phyloP scores from a whole-genome alignment of 805 yeast species.

The Yamadazyma sp. region DNA sequence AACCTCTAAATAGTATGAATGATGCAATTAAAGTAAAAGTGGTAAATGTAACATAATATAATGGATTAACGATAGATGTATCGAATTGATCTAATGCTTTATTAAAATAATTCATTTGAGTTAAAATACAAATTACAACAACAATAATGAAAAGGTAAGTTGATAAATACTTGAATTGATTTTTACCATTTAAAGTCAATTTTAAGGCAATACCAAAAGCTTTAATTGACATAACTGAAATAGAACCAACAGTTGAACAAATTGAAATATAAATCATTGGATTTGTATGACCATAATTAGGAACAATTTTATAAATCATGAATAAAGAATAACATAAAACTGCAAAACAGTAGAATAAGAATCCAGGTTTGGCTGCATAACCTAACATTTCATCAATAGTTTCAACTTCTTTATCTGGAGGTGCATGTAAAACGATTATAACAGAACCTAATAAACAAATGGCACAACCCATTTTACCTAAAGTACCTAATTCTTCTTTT shows the following conservation, averaged over 20 bases:
- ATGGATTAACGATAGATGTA: constrained; percentile 86
- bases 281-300: constrained; percentile 70
- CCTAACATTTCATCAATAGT: constrained; percentile 85
- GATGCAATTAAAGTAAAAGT: constrained; percentile 85
- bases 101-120: constrained; percentile 93
- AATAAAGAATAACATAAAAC: constrained; percentile 69
- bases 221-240: constrained; percentile 87
- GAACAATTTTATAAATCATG: constrained; percentile 83
- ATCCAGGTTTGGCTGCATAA: constrained; percentile 77
- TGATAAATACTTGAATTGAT: constrained; percentile 81
- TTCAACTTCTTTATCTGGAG: constrained; percentile 84
- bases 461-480: constrained; percentile 92
- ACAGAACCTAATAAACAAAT: constrained; percentile 85
- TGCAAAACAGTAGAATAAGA: constrained; percentile 58
- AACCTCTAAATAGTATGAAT: constrained; percentile 80
- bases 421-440: constrained; percentile 86
- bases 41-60: constrained; percentile 88
- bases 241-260: constrained; percentile 87
- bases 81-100: constrained; percentile 92
- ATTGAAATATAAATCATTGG: constrained; percentile 89
- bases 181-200: constrained; percentile 77
- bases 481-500: constrained; percentile 80
- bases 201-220: constrained; percentile 92
- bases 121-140: constrained; percentile 76
- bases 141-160: constrained; percentile 79